Base-by-base conservation (phyloP, 2,329 filamentous ascomycete genomes). In the Cladosporium velox region DNA sequence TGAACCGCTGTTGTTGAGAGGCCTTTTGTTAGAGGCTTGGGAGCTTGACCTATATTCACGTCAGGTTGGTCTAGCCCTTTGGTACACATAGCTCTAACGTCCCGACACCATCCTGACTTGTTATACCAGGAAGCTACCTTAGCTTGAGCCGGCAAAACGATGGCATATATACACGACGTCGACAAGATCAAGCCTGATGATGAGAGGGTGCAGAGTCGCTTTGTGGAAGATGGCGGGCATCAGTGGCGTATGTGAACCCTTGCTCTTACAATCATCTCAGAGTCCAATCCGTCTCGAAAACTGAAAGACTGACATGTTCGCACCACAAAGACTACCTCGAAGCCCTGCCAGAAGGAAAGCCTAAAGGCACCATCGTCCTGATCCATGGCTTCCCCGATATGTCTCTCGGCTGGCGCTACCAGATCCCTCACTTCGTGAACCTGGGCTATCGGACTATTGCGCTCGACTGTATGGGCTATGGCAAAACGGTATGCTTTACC, bases 391-490 rank as follows among this genome's bases (percentile, higher is more conserved):
- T 89, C 80, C 65, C 65, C 10, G 93, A 97, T 78, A 79, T 95
- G 21, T 87, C 87, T 10, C 88, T 93, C 74, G 92, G 90, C 75
- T 98, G 94, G 94, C 89, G 93, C 68, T 90, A 91, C 79, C 93
- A 97, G 78, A 90, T 97, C 67, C 93, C 93, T 0, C 79, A 87
- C 71, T 84, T 98, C 26, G 78, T 90, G 38, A 84, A 88, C 6
- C 82, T 92, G 65, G 90, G 90, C 26, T 86, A 94, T 70, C 87
- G 90, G 65, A 92, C 97, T 64, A 87, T 98, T 28, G 91, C 88
- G 12, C 91, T 92, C 0, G 92, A 97, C 78, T 89, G 93, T 83
- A 85, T 96, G 72, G 94, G 94, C 69, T 98, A 95, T 77, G 91
- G 91, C 30, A 85, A 87, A 66, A 95, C 91, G 30, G 90, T 86